These are phyloP conservation scores for Amanita pallidorosea DNA, from an alignment of 768 basidiomycete genomes.

Conservation along the genomic window DNA sequence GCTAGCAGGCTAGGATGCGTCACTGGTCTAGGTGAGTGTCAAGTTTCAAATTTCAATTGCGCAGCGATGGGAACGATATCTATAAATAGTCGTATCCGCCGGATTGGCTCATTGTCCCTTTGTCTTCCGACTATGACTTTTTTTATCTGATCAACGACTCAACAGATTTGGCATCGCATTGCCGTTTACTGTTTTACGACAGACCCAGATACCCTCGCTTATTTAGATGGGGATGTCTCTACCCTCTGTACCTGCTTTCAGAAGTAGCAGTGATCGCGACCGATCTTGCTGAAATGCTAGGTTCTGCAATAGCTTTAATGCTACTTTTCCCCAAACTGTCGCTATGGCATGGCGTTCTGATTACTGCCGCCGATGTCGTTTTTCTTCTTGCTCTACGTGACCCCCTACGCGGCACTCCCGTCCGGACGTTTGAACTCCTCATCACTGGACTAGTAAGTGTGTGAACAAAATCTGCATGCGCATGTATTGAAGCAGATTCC, in stretches of 20 bases:
- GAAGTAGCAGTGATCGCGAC: constrained; percentile 71
- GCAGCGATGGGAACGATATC: neutral
- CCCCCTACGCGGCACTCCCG: constrained; percentile 56
- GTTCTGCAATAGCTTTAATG: constrained; percentile 72
- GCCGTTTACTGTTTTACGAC: constrained; percentile 53
- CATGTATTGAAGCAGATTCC: neutral
- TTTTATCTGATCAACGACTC: neutral
- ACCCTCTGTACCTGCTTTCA: constrained; percentile 52
- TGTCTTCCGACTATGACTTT: neutral
- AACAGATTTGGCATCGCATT: constrained; percentile 43
- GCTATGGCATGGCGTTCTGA: constrained; percentile 59
- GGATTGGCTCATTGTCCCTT: too few species aligned
- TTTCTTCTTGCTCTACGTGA: constrained; percentile 63
- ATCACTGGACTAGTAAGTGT: constrained; percentile 49
- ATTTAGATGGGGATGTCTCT: constrained; percentile 49
- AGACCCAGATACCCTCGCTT: constrained; percentile 46
- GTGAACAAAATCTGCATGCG: neutral
- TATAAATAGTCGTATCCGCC: neutral
- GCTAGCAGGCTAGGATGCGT: constrained; percentile 76
- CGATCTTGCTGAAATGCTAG: constrained; percentile 73
- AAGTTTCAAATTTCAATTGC: neutral
- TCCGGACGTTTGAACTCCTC: constrained; percentile 54
- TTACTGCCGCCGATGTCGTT: constrained; percentile 61
- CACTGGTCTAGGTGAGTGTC: constrained; percentile 57
- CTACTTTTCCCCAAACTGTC: constrained; percentile 62